Evolutionary conservation across 768 basidiomycete genomes (phyloP).

Genomic region (Lentinula detonsa): DNA sequence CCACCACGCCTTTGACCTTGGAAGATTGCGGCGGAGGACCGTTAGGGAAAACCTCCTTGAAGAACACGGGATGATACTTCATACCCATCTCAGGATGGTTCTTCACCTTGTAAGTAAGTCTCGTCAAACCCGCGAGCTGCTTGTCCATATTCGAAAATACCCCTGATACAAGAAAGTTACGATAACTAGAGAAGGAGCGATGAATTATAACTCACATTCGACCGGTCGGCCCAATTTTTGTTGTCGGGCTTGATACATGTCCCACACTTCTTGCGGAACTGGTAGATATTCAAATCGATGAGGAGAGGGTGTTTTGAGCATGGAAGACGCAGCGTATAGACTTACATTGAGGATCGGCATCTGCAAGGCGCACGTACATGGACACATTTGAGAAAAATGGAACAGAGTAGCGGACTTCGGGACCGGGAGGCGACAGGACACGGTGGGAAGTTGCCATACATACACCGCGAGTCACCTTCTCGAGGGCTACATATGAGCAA

Average conservation of each 20-base stretch:
- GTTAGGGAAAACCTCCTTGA: not conserved
- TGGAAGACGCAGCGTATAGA: not conserved
- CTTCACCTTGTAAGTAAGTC: not conserved
- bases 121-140: not conserved
- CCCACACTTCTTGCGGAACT: conserved; percentile 2
- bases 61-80: conserved; percentile 1
- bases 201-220: not conserved
- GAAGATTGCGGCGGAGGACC: not conserved
- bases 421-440: not conserved
- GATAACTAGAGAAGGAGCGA: not conserved
- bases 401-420: conserved; percentile 3
- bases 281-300: not conserved
- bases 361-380: not conserved
- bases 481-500: conserved; percentile 2
- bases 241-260: not conserved
- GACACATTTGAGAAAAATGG: conserved; percentile 3
- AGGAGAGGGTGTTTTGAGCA: not conserved
- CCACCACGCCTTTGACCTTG: not conserved
- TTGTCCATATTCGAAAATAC: not conserved
- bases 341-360: conserved; percentile 1
- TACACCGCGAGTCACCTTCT: conserved; percentile 1
- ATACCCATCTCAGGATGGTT: conserved; percentile 1
- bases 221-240: not conserved
- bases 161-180: not conserved
- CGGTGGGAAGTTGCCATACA: conserved; percentile 5